Base-by-base conservation (phyloP, 495 filamentous ascomycete genomes). In the Penicillium soppii region DNA sequence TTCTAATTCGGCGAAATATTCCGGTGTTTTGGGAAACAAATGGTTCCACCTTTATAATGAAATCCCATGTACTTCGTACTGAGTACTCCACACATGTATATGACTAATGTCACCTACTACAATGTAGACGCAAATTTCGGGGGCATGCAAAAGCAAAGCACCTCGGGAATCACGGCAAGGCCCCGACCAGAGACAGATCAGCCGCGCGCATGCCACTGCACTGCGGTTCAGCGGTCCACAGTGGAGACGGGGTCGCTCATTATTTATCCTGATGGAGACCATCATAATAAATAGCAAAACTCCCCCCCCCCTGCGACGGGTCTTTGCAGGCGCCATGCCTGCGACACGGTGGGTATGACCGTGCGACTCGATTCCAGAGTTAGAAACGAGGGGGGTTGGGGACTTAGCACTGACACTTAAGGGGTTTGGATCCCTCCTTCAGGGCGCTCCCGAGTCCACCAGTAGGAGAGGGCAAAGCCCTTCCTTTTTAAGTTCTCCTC, bases 201-300 rank as follows among this genome's bases (percentile, higher is more conserved):
- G 61, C 61, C 61, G 61, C 61, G 57, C 61, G 61, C 61, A 63
- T 63, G 54, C 40, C 35, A 20, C 37, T 46, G 42, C 42, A 32
- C 17, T 22, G 43, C 20, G 20, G 40, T 43, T 25, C 23, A 43
- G 16, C 23, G 5, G 16, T 43, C 57, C 57, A 57, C 60, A 43
- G 60, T 63, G 60, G 60, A 49, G 52, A 51, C 52, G 19, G 47
- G 40, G 40, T 22, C 40, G 26, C 36, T 26, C 26, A 19, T 49
- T 39, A 40, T 29, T 33, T 20, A 35, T 42, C 29, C 27, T 32
- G 19, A 29, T 15, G 29, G 25, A 30, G n/a, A 5, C 23, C 45
- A 20, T 41, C 40, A 12, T 5, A 29, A 29, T 20, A 30, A 40
- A 27, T 20, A 51, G n/a, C 20, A 27, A 25, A 8, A 21, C n/a